Evolutionary conservation across 164 flowering plant genomes (phyloP), one percentile per base, ranked within the genome.

Genomic region (Liriodendron chinense): DNA sequence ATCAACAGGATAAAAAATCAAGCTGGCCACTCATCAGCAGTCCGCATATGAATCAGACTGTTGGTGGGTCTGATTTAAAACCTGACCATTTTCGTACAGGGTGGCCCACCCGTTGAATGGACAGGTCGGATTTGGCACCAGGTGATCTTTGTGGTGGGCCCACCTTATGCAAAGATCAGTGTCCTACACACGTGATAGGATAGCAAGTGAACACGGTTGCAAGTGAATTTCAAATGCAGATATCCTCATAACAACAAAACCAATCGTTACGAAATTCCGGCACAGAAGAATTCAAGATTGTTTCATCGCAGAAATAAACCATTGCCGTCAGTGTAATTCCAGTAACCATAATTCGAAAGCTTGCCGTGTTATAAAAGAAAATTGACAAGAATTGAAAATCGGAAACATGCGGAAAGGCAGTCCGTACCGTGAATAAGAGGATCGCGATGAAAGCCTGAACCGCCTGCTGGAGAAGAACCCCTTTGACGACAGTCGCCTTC

Each of bases 391-490:
- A 53, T 10, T 53, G 2, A 7, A 53, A 34, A 23, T 3, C 5
- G 20, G 47, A 66, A 66, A 8, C 3, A 24, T 20, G n/a, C 24
- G 20, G 47, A 14, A 28, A 66, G 47, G n/a, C 4, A 28, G 48
- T 82, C 93, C 93, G 7, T 81, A 95, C 99, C 66, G 90, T 82
- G 80, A 92, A 95, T 71, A 93, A 78, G 76, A 92, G n/a, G 67
- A 87, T 88, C 0, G 98, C 96, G 12, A 92, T 95, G 1, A 83
- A 50, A 47, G 97, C 98, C 77, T 93, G 99, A 81, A 96, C 56
- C 1, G 77, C 43, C 80, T 96, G 99, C 68, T 93, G 99, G 7
- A 92, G 87, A 81, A 96, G 86, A 82, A 96, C 99, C 14, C 95
- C 97, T 80, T 87, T 93, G 34, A 93, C 88, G 22, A 93, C 99